Evolutionary conservation across 257 asterid species (phyloP).

Genomic region (Primulina eburnea): DNA sequence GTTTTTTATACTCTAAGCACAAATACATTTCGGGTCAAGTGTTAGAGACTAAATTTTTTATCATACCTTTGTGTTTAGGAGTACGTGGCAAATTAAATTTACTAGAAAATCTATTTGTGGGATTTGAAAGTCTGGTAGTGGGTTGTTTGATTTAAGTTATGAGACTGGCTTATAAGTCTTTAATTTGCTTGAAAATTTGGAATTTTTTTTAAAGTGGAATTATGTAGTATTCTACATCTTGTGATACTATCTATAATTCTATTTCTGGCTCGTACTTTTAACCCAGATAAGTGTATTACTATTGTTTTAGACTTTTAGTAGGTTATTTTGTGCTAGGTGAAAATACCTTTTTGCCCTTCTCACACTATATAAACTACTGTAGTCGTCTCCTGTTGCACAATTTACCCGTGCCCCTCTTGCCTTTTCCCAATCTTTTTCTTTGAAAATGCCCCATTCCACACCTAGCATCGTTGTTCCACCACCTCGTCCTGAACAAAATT

Average conservation of each 20-base stretch:
- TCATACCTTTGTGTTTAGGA: background rate
- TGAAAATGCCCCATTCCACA: background rate
- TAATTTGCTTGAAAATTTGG: background rate
- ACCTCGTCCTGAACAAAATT: background rate
- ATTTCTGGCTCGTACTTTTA: background rate
- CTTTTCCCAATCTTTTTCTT: conserved; percentile 7
- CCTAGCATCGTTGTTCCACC: background rate
- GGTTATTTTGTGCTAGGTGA: background rate
- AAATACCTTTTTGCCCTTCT: conserved; percentile 13
- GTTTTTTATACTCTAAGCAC: background rate
- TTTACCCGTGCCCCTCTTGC: background rate
- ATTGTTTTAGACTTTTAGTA: no score
- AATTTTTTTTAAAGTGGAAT: background rate
- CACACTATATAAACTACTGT: background rate
- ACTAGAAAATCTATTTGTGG: background rate
- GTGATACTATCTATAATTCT: background rate
- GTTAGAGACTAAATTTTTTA: background rate
- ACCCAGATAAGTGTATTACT: background rate
- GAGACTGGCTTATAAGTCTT: background rate
- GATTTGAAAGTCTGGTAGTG: background rate
- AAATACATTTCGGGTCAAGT: background rate
- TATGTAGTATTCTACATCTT: conserved; percentile 3
- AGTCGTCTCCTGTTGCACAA: background rate
- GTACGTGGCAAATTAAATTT: background rate
- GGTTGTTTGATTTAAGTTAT: background rate